Base-by-base conservation (phyloP, 345 rosid genomes). In the Camelina neglecta region DNA sequence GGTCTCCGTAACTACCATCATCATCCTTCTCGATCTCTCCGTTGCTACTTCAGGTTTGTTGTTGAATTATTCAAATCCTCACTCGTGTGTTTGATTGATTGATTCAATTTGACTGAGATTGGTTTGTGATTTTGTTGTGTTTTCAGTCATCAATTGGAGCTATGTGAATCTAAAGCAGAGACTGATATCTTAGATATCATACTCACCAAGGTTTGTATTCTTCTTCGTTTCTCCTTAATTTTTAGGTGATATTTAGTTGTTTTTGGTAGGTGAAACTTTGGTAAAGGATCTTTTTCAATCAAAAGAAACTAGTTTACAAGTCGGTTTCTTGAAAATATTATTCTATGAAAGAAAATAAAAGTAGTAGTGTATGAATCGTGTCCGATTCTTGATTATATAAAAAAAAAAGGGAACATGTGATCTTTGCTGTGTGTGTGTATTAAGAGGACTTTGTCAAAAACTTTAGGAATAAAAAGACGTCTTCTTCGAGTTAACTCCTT, bases 181-280 rank as follows among this genome's bases (percentile, higher is more conserved):
- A 74, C 77, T 81, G 94, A 94, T 81, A 82, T 88, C 67, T 85
- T 92, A 75, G 98, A 94, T 61, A 80, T 86, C 84, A 89, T 92
- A 77, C 92, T 92, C 23, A 69, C 89, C 1, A 88, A 95, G 97
- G 99, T 94, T 79, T 41, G 6, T 41, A 6, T 31, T 11, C 1
- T 7, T 11, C 2, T 38, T 8, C 8, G 8, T 48, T 48, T 39
- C 44, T 58, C 1, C 1, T 42, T 53, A 13, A 7, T 45, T 44
- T 10, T 45, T 23, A 4, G 11, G 24, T 36, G 15, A 12, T 10
- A 10, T 18, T 45, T 49, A 42, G 44, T 31, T 71, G 4, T 75
- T 35, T 35, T 57, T 47, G 72, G 76, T 77, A 38, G 76, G 39
- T 78, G 49, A 65, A 29, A 29, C 31, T 29, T 66, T 71, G 73